A percentile compares a stretch with the other conserved stretches of the same genome.
Conservation (phyloP, 192 early-diverging fungal genomes). For the Lobosporangium transversale region DNA sequence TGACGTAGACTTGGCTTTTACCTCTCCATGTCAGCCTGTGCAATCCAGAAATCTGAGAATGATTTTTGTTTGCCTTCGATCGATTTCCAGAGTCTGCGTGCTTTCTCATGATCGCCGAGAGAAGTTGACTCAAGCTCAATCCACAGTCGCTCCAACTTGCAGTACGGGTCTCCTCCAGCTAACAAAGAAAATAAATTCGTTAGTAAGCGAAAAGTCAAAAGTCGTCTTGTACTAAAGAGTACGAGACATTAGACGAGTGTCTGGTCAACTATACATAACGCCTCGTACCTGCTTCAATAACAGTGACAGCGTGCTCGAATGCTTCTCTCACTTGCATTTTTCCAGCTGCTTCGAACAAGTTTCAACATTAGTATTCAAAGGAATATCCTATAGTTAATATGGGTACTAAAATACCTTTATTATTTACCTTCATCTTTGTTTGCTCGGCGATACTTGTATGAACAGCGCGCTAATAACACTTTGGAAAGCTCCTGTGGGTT, state of each 20-base stretch:
- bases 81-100: conserved; percentile 27
- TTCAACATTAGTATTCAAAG: not conserved
- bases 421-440: conserved; percentile 16
- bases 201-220: no score
- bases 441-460: conserved; percentile 1
- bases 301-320: conserved; percentile 22
- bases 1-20: conserved; percentile 4
- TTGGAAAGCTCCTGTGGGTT: conserved; percentile 36
- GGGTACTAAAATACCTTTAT: not conserved
- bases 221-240: no score
- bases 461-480: conserved; percentile 16
- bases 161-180: conserved; percentile 45
- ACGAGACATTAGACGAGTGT: no score
- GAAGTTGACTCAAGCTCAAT: conserved; percentile 26
- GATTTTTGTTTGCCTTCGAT: conserved; percentile 23
- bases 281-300: conserved; percentile 24
- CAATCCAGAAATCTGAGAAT: conserved; percentile 29
- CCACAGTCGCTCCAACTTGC: conserved; percentile 26
- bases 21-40: conserved; percentile 28
- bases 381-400: no score
- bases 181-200: not conserved
- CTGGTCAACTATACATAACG: not conserved
- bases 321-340: conserved; percentile 1
- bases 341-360: conserved; percentile 10
- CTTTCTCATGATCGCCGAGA: conserved; percentile 8